Percentiles rank a stretch among this genome's conserved stretches.
Conservation (phyloP, 2,329 filamentous ascomycete species). For the Fusarium sp. region DNA sequence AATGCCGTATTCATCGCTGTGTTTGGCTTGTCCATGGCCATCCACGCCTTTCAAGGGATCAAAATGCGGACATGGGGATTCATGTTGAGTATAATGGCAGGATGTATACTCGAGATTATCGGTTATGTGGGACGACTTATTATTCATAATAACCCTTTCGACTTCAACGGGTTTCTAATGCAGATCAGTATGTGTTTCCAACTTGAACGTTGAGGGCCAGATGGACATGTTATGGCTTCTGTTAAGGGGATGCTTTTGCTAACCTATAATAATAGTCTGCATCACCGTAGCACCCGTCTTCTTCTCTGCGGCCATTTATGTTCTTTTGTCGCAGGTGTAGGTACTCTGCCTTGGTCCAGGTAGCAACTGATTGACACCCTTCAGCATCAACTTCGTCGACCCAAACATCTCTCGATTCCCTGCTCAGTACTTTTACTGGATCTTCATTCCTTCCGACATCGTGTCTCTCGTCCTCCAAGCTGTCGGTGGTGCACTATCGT, state of each 20-base stretch:
- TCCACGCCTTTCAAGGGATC: constrained; percentile 43
- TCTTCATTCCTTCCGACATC: constrained; percentile 62
- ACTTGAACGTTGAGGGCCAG: neutral
- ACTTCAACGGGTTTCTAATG: constrained; percentile 72
- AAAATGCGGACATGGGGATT: constrained; percentile 56
- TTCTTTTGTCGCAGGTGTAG: constrained; percentile 51
- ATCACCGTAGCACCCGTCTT: constrained; percentile 54
- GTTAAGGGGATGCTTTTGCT: constrained; percentile 5
- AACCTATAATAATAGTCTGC: constrained; percentile 48
- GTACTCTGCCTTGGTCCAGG: neutral
- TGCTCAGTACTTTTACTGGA: constrained; percentile 46
- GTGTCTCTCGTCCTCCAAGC: constrained; percentile 68
- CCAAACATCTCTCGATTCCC: constrained; percentile 44
- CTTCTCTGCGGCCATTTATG: constrained; percentile 51
- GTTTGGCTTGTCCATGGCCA: constrained; percentile 38
- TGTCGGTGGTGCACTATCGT: constrained; percentile 64
- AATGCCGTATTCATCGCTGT: constrained; percentile 42
- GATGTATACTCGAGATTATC: constrained; percentile 70
- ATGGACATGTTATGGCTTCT: neutral
- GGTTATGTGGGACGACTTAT: constrained; percentile 74
- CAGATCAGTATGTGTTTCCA: constrained; percentile 68
- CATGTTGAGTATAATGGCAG: constrained; percentile 65
- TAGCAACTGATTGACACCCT: neutral
- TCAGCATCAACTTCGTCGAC: constrained; percentile 45
- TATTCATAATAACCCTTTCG: constrained; percentile 70